phyloP scores from a whole-genome alignment of 371 early-diverging fungal genomes.

The Racocetra persica region DNA sequence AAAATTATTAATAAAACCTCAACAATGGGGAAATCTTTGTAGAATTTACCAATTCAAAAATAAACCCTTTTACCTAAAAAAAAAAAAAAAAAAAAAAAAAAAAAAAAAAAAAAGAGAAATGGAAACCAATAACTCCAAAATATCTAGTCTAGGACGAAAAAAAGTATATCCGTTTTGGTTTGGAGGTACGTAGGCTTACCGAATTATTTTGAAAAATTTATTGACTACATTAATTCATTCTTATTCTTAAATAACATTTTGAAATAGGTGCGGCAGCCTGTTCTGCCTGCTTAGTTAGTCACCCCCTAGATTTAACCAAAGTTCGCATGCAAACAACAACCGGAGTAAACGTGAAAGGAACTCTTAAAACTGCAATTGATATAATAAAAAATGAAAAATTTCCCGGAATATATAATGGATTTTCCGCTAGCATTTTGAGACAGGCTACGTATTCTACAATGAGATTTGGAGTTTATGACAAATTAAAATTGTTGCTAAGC shows the following conservation, averaged over 20 bases:
- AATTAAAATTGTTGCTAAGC: slow-evolving; percentile 61
- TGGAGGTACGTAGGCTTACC: slow-evolving; percentile 35
- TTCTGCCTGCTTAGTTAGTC: slow-evolving; percentile 52
- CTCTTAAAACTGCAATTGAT: slow-evolving; percentile 62
- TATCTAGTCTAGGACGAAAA: background rate
- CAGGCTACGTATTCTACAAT: slow-evolving; percentile 84
- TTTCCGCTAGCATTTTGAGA: slow-evolving; percentile 76
- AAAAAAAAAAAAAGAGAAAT: too few relatives aligned
- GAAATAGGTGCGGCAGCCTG: slow-evolving; percentile 41
- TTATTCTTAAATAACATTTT: background rate
- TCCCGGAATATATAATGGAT: slow-evolving; percentile 70
- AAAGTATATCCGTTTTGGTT: slow-evolving; percentile 45
- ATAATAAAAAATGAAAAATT: slow-evolving; percentile 62
- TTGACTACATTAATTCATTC: background rate
- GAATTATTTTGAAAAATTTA: background rate
- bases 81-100: too few relatives aligned
- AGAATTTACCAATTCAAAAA: too few relatives aligned
- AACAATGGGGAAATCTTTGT: too few relatives aligned
- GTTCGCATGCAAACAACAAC: slow-evolving; percentile 83
- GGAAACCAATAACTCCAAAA: too few relatives aligned
- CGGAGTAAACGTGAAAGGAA: slow-evolving; percentile 56
- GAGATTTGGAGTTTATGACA: slow-evolving; percentile 80
- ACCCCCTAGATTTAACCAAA: slow-evolving; percentile 88
- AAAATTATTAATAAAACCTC: too few relatives aligned
- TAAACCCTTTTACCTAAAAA: too few relatives aligned